Conservation (phyloP, 768 basidiomycete genomes). For the Auriscalpium microsporum region DNA sequence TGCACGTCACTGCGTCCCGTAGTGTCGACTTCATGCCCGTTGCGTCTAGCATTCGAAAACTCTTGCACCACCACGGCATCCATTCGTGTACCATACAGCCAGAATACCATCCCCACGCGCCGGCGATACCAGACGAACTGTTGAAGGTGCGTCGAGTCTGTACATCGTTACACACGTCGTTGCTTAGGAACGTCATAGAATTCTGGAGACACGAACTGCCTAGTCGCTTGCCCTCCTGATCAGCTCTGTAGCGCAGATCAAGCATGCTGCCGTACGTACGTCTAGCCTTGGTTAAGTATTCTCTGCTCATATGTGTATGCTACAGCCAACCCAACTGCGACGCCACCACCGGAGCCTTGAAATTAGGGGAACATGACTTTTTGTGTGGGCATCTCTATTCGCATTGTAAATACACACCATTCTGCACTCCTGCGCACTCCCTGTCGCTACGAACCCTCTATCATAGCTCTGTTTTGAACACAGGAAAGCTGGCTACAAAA, state of each 20-base stretch:
- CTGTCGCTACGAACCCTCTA: not conserved
- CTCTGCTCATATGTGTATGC: no score
- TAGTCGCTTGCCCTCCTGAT: constrained; percentile 66
- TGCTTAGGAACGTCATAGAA: constrained; percentile 25
- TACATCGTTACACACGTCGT: not conserved
- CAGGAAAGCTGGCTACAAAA: constrained; percentile 69
- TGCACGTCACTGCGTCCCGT: constrained; percentile 82
- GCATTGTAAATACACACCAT: no score
- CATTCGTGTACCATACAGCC: constrained; percentile 95
- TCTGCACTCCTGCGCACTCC: no score
- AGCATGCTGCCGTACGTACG: constrained; percentile 69
- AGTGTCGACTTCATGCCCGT: constrained; percentile 88
- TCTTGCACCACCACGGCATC: constrained; percentile 84
- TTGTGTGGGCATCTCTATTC: no score
- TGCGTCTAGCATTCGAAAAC: constrained; percentile 77
- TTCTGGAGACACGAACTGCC: constrained; percentile 48
- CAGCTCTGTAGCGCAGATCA: constrained; percentile 65
- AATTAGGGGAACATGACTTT: no score
- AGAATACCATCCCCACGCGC: constrained; percentile 49
- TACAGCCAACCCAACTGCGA: no score
- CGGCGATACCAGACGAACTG: constrained; percentile 36
- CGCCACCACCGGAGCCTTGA: no score
- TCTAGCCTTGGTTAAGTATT: not conserved
- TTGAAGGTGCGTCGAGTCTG: constrained; percentile 33
- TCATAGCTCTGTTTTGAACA: constrained; percentile 38